Conservation (phyloP, 257 asterid species). For the Haberlea rhodopensis region DNA sequence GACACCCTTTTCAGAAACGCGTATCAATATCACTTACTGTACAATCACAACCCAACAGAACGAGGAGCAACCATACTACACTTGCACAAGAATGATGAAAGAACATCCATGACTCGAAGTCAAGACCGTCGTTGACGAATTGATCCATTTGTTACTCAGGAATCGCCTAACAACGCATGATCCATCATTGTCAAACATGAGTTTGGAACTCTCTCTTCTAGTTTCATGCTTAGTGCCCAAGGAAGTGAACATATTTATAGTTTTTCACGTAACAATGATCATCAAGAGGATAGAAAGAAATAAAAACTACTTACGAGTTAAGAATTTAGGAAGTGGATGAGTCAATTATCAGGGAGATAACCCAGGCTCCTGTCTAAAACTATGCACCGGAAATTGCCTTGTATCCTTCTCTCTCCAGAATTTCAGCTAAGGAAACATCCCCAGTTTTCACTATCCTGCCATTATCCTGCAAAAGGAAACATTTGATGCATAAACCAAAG, state of each 20-base stretch:
- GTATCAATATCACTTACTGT: background rate
- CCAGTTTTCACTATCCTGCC: conserved; percentile 89
- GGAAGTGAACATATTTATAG: background rate
- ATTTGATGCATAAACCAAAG: conserved; percentile 10
- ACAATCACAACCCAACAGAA: background rate
- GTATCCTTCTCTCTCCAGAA: conserved; percentile 77
- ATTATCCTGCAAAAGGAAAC: conserved; percentile 54
- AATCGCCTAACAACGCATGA: background rate
- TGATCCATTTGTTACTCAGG: background rate
- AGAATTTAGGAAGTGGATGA: background rate
- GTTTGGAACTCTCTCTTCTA: background rate
- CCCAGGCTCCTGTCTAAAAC: background rate
- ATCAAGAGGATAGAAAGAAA: background rate
- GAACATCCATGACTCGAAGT: conserved; percentile 2
- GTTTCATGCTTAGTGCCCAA: background rate
- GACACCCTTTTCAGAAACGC: background rate
- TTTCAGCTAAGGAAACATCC: conserved; percentile 69
- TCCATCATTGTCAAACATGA: conserved; percentile 4
- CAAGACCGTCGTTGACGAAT: background rate
- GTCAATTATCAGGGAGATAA: background rate
- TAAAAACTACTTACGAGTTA: conserved; percentile 2
- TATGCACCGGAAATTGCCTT: conserved; percentile 56
- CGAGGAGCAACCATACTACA: background rate
- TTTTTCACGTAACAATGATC: background rate
- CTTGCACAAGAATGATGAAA: background rate